Base-by-base conservation (phyloP, 768 basidiomycete species). In the Macrocybe gigantea region DNA sequence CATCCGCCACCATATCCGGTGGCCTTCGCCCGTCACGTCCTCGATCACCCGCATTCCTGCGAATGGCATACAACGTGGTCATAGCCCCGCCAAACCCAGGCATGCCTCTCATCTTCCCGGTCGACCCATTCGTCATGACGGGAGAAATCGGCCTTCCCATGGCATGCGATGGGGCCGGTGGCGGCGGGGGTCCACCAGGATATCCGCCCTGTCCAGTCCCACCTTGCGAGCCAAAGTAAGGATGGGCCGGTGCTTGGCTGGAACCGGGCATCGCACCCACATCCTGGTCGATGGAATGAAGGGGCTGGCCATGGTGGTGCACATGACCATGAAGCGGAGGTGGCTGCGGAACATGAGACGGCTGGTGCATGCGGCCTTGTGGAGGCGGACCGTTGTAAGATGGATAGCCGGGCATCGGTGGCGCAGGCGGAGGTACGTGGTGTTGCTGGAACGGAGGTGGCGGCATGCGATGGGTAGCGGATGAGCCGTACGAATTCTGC, bases 111-210 rank as follows among this genome's bases (percentile, higher is more conserved):
- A 22, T 22, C 22, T 22, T 22, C 53, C 66, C 62, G 71, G 72
- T 69, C 15, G 58, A 53, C 33, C 67, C 68, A 52, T 68, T 68
- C 12, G 53, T 47, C 42, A 65, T 68, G 6, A 53, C 55, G 4
- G 22, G 22, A 22, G 22, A 22, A 4, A 22, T 22, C 22, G 22
- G 22, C 4, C 22, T 22, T 22, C 22, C 22, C 22, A 22, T 22
- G 22, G 22, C 22, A 22, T 22, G 22, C 2, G 57, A 41, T 15
- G 53, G 52, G 43, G 52, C 10, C 14, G 13, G 38, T 53, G 54
- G n/a, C 47, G 52, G 31, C 39, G 13, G 33, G 44, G n/a, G 12
- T 45, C 50, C 45, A 39, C 51, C n/a, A 13, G 13, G 14, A 34
- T 38, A 45, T 8, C 48, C 8, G 15, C 31, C 38, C 44, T 41